phyloP scores from a whole-genome alignment of 306 rosid species.

The Acacia melanoxylon region DNA sequence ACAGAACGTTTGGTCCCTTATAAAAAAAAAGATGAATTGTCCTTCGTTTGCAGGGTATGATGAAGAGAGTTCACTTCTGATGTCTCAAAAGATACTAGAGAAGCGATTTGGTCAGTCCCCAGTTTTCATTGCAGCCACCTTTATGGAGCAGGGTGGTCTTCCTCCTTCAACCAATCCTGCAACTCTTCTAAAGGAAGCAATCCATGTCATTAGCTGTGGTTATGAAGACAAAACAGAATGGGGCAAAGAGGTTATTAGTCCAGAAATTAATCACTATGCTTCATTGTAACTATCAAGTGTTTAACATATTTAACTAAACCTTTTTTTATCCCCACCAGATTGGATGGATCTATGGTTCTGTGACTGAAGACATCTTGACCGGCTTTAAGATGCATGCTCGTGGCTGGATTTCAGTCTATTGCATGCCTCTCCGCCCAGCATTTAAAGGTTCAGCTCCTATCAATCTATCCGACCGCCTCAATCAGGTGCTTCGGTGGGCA shows the following conservation, averaged over 20 bases:
- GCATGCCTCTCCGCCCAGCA: slow-evolving; percentile 99
- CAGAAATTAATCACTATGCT: slow-evolving; percentile 17
- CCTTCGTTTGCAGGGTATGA: slow-evolving; percentile 72
- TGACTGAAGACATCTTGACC: slow-evolving; percentile 98
- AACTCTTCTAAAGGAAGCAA: slow-evolving; percentile 97
- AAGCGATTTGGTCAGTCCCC: slow-evolving; percentile 99
- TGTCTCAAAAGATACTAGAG: slow-evolving; percentile 94
- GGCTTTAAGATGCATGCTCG: slow-evolving; percentile 99
- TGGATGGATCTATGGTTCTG: slow-evolving; percentile 99
- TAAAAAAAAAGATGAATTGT: slow-evolving; percentile 8
- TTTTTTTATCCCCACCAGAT: slow-evolving; percentile 56
- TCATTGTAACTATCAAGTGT: slow-evolving; percentile 6
- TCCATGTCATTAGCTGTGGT: slow-evolving; percentile 98
- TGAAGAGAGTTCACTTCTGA: slow-evolving; percentile 90
- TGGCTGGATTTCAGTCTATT: slow-evolving; percentile 96
- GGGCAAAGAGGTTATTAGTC: slow-evolving; percentile 92
- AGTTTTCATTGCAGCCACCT: slow-evolving; percentile 95
- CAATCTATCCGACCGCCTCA: slow-evolving; percentile 99
- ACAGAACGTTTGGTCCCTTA: neutral
- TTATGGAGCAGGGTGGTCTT: slow-evolving; percentile 98
- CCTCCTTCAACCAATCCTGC: slow-evolving; percentile 97
- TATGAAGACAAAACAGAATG: slow-evolving; percentile 98
- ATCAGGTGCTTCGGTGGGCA: slow-evolving; percentile 99
- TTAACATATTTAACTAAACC: slow-evolving; percentile 13
- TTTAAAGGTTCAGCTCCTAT: slow-evolving; percentile 99